phyloP scores from a whole-genome alignment of 345 rosid species.

The Gossypium arboreum region DNA sequence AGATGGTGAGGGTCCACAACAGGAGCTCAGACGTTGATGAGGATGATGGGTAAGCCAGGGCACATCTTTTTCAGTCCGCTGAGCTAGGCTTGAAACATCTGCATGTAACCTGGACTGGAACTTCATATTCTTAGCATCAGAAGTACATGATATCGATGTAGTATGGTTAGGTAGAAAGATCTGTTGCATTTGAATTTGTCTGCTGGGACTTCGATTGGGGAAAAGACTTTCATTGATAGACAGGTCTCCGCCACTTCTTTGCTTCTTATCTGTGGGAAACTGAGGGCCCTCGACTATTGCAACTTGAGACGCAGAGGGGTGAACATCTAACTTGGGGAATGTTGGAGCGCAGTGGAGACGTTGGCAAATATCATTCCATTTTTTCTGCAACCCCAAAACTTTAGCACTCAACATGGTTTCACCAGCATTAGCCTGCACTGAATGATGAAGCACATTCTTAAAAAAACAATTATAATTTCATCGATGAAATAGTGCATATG shows the following conservation, averaged over 20 bases:
- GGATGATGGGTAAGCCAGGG: conserved; percentile 12
- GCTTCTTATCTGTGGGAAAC: conserved; percentile 16
- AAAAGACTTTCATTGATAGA: conserved; percentile 12
- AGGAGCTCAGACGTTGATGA: conserved; percentile 19
- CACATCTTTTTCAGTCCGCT: conserved; percentile 19
- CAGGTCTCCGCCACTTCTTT: conserved; percentile 16
- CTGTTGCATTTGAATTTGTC: conserved; percentile 14
- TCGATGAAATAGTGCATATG: background rate
- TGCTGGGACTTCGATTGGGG: conserved; percentile 15
- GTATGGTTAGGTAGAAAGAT: background rate
- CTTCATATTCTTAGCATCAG: conserved; percentile 20
- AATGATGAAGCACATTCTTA: conserved; percentile 37
- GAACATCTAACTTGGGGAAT: conserved; percentile 30
- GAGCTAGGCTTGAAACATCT: conserved; percentile 21
- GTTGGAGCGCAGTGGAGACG: conserved; percentile 45
- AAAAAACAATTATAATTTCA: conserved; percentile 19
- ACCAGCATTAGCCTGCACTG: conserved; percentile 61
- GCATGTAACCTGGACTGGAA: conserved; percentile 24
- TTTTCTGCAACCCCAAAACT: conserved; percentile 40
- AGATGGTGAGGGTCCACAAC: conserved; percentile 23
- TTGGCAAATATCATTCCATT: conserved; percentile 57
- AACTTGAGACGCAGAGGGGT: conserved; percentile 28
- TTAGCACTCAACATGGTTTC: conserved; percentile 31
- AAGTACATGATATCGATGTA: conserved; percentile 11
- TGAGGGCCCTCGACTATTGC: conserved; percentile 18